phyloP scores from a whole-genome alignment of 495 filamentous ascomycete species.

The Aspergillus avenaceus region DNA sequence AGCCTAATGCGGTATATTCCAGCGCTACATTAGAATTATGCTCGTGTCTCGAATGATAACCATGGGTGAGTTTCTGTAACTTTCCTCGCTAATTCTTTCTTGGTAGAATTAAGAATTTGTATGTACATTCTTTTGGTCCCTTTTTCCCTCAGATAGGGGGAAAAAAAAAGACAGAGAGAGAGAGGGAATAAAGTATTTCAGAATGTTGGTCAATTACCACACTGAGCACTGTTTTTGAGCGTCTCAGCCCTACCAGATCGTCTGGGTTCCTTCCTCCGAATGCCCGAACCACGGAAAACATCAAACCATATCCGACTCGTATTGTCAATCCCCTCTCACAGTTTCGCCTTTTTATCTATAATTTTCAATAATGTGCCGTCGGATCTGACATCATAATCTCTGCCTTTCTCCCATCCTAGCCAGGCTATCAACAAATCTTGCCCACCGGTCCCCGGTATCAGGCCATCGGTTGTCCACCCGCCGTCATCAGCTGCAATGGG shows the following conservation, averaged over 20 bases:
- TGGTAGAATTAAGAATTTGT: no score
- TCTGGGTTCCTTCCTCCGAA: not conserved
- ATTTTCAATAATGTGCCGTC: slow-evolving; percentile 47
- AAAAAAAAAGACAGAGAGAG: no score
- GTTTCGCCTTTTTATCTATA: slow-evolving; percentile 10
- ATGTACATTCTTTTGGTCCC: no score
- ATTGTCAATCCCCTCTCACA: slow-evolving; percentile 3
- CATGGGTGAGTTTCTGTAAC: no score
- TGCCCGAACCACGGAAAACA: not conserved
- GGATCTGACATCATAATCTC: slow-evolving; percentile 59
- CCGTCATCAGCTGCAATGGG: slow-evolving; percentile 55
- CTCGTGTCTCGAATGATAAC: no score
- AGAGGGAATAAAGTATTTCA: no score
- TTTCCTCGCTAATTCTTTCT: no score
- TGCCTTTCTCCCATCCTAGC: slow-evolving; percentile 72
- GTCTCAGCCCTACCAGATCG: not conserved
- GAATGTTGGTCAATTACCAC: not conserved
- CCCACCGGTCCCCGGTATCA: slow-evolving; percentile 67
- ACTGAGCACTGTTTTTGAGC: not conserved
- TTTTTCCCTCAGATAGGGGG: no score
- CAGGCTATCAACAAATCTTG: slow-evolving; percentile 66
- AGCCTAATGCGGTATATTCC: no score
- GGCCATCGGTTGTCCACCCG: slow-evolving; percentile 56
- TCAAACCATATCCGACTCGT: not conserved
- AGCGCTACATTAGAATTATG: no score